A percentile compares a stretch with the other conserved stretches of the same genome.
phyloP scores from a whole-genome alignment of 352 stramenopile genomes.

The Globisporangium camurandrum region DNA sequence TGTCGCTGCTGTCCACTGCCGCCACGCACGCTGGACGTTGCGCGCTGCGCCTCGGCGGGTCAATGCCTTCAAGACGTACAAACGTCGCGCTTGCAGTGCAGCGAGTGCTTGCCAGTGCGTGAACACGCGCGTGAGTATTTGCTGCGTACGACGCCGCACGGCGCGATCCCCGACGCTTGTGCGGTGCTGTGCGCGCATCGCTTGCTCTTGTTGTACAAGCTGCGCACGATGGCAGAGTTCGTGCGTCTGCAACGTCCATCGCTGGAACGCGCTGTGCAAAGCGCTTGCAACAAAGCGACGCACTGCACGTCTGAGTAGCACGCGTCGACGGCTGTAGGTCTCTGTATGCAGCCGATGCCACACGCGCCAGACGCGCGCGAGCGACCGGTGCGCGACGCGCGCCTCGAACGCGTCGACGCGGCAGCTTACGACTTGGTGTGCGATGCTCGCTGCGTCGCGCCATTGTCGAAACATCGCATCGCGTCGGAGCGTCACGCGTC shows the following conservation, averaged over 20 bases:
- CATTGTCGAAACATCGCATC: conserved; percentile 32
- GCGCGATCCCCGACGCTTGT: not conserved
- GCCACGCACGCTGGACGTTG: conserved; percentile 5
- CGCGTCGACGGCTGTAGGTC: not conserved
- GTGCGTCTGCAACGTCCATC: not conserved
- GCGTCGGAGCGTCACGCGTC: conserved; percentile 21
- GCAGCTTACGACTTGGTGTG: conserved; percentile 25
- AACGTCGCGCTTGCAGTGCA: not conserved
- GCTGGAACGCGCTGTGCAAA: conserved; percentile 1
- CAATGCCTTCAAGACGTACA: conserved; percentile 5
- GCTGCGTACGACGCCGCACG: not conserved
- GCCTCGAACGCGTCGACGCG: conserved; percentile 42
- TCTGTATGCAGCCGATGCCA: conserved; percentile 12
- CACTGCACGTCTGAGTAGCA: conserved; percentile 1
- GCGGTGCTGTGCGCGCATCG: not conserved
- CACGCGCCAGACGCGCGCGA: conserved; percentile 19
- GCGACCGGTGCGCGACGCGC: conserved; percentile 12
- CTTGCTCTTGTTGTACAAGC: not conserved
- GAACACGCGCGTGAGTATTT: not conserved
- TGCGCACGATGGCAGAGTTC: not conserved
- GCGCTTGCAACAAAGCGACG: not conserved
- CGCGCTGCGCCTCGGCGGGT: not conserved
- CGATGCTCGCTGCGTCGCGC: conserved; percentile 17
- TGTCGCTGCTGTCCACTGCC: conserved; percentile 3
- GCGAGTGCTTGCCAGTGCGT: conserved; percentile 2